Evolutionary conservation across 306 rosid species (phyloP), one percentile per base, ranked within the genome.

Genomic region (Alnus rubra): DNA sequence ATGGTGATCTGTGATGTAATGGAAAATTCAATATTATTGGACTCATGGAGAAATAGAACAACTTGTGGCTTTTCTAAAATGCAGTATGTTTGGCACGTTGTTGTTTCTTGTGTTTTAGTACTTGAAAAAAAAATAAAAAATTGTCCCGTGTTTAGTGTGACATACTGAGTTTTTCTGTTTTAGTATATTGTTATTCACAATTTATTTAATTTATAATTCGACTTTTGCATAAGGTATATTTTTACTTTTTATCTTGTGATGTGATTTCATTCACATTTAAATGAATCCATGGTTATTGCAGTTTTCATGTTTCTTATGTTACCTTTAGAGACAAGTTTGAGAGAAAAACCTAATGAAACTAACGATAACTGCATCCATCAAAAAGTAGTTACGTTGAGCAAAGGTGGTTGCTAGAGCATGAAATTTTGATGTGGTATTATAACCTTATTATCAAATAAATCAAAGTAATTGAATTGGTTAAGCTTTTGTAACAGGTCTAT

Each of bases 141-240:
- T 13, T 30, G 48, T 19, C 50, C 31, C 30, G 7, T 42, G 50
- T 42, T 39, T 42, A 59, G 37, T 1, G 70, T 64, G 15, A 59
- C 33, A 7, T 64, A 16, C 48, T 4, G 1, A 42, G 68, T 67
- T 16, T 30, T 64, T 5, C 9, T 67, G 45, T 67, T 33, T 67
- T 33, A 30, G 9, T 64, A 6, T 35, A 28, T 13, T 64, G 1
- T 64, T 68, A 42, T 68, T 45, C 48, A 16, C 2, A 5, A 42
- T 28, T 59, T 28, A 28, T 59, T 28, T 65, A n/a, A 52, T 50
- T 14, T 28, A 3, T 58, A 13, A 5, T 11, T 65, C 39, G 28
- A 4, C 77, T 95, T 83, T 81, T 93, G 88, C 86, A 91, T 55
- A 95, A 95, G 99, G 98, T 94, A 81, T 44, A 13, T 80, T 82